Base-by-base conservation (phyloP, 176 grass and related monocot species). In the Triticum aestivum region DNA sequence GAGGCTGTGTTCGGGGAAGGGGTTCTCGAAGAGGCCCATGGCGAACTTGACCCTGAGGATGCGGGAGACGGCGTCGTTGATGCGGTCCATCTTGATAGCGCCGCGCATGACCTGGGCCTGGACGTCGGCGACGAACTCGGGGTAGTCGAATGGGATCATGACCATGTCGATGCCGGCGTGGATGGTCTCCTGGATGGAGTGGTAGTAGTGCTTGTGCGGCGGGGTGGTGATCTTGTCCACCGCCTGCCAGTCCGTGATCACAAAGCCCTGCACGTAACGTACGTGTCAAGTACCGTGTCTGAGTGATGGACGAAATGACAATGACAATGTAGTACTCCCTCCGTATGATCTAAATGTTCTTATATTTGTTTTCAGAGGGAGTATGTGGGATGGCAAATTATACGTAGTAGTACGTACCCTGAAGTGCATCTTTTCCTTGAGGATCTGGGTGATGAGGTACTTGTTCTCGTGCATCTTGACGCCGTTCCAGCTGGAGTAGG, bases 11-110 rank as follows among this genome's bases (percentile, higher is more conserved):
- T 96, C 91, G 1, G 91, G 87, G 38, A 86, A 66, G 5, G 91
- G 94, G 39, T 93, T 85, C 79, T 97, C 94, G 73, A 97, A 97
- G 63, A 97, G 85, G 35, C 94, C 89, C 91, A 97, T 93, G 73
- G 87, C 37, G 85, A 97, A 93, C 62, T 97, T 97, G 87, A 97
- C 94, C 13, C 91, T 85, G 78, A 96, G 94, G 73, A 96, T 96
- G 21, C 94, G 91, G 71, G 63, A 85, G 23, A 94, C 88, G 68
- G 91, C 94, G 69, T 94, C 94, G 73, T 97, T 15, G 44, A 97
- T 78, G 54, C 92, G 89, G 80, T 91, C 89, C 69, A 92, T 86
- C 34, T 18, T 61, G 84, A 97, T 90, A 41, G 56, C 35, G 1
- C 90, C 89, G 2, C 65, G 51, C 29, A 86, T 78, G 5, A 88